These are phyloP conservation scores for Penicillium cinerascens DNA, from an alignment of 495 filamentous ascomycete genomes.

Conservation along the genomic window DNA sequence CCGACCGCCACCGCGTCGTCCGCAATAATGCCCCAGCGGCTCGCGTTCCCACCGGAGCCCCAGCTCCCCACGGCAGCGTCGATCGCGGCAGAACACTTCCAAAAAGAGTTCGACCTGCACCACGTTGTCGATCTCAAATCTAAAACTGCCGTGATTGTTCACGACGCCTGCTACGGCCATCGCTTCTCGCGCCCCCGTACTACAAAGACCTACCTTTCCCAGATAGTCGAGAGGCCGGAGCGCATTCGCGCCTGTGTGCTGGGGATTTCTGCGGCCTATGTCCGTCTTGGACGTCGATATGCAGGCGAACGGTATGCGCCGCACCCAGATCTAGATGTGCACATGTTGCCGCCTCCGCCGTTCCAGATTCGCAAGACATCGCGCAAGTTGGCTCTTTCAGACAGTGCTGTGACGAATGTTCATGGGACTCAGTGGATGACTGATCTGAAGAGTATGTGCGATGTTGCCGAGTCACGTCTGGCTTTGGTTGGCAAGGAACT, in stretches of 20 bases:
- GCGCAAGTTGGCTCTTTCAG: conserved; percentile 59
- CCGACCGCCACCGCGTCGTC: conserved; percentile 28
- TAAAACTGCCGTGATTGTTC: conserved; percentile 76
- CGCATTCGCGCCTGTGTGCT: conserved; percentile 79
- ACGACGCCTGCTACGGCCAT: conserved; percentile 93
- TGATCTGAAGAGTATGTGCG: conserved; percentile 81
- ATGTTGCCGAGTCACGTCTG: conserved; percentile 68
- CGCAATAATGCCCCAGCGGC: conserved; percentile 23
- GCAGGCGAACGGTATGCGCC: conserved; percentile 64
- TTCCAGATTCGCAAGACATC: conserved; percentile 77
- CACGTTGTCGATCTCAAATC: conserved; percentile 48
- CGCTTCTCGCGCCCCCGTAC: conserved; percentile 79
- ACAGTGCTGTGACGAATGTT: conserved; percentile 71
- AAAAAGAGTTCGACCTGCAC: conserved; percentile 63
- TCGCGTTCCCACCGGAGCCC: conserved; percentile 21
- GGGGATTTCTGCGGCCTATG: conserved; percentile 83
- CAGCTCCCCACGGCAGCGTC: conserved; percentile 57
- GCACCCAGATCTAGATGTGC: conserved; percentile 50
- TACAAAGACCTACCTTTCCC: conserved; percentile 59
- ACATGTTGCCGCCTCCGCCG: conserved; percentile 56
- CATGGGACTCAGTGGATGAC: conserved; percentile 90
- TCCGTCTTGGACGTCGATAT: conserved; percentile 79
- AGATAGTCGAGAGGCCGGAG: conserved; percentile 88
- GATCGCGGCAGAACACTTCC: conserved; percentile 67
- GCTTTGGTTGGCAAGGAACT: conserved; percentile 73